Evolutionary conservation across 805 yeast genomes (phyloP).

Genomic region (Wickerhamiella parazyma): DNA sequence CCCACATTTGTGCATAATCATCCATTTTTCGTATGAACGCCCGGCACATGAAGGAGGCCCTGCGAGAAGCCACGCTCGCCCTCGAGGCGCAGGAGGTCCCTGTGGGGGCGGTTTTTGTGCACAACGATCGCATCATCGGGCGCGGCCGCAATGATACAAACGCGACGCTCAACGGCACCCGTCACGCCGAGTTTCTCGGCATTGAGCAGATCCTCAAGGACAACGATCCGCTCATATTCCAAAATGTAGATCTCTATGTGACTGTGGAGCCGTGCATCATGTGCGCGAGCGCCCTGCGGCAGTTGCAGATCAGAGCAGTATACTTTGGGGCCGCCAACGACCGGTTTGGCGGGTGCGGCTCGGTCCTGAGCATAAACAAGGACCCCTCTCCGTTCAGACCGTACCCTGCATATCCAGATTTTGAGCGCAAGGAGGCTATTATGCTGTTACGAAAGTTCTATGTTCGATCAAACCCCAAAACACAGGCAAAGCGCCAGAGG

Average conservation of each 20-base stretch:
- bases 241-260: conserved; percentile 61
- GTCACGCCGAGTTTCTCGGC: conserved; percentile 87
- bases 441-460: conserved; percentile 71
- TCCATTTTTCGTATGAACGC: too few relatives aligned
- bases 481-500: conserved; percentile 61
- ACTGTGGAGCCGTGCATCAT: conserved; percentile 97
- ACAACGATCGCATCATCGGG: conserved; percentile 42
- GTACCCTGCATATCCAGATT: conserved; percentile 63
- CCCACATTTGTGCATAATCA: too few relatives aligned
- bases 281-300: conserved; percentile 90
- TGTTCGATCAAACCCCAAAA: conserved; percentile 67
- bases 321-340: conserved; percentile 91
- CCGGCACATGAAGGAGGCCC: conserved; percentile 25
- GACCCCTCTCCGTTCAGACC: conserved; percentile 24
- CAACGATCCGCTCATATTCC: conserved; percentile 29
- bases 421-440: conserved; percentile 69
- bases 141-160: conserved; percentile 81
- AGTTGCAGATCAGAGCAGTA: conserved; percentile 57
- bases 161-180: conserved; percentile 67
- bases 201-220: conserved; percentile 38
- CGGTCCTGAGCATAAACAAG: conserved; percentile 49
- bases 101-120: conserved; percentile 65
- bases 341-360: conserved; percentile 92
- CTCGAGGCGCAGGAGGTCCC: conserved; percentile 64
- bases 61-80: conserved; percentile 45